Evolutionary conservation across 75 land plant genomes (phyloP).

Genomic region (Chamaecyparis obtusa): DNA sequence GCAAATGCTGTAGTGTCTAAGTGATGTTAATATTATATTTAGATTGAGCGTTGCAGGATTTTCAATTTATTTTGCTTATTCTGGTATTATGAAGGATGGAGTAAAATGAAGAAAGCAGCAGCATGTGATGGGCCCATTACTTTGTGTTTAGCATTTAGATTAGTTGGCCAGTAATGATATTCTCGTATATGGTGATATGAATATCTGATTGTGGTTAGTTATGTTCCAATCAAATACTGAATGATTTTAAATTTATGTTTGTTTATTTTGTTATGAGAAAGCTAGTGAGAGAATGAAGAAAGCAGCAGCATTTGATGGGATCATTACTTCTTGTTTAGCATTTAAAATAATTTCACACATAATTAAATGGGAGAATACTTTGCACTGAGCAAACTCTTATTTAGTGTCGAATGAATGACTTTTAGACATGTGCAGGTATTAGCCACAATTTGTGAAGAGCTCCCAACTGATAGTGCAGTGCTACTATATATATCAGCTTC

Average conservation of each 20-base stretch:
- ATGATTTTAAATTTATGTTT: not conserved
- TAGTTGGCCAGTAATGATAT: not conserved
- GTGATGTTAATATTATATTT: too few relatives aligned
- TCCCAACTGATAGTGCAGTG: constrained; percentile 68
- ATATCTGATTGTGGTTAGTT: not conserved
- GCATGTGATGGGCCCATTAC: not conserved
- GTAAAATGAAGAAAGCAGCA: not conserved
- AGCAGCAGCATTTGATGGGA: not conserved
- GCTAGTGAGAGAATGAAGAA: not conserved
- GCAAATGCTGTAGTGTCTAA: too few relatives aligned
- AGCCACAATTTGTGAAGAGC: constrained; percentile 91
- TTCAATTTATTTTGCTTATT: not conserved
- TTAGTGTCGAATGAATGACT: not conserved
- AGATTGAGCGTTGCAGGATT: not conserved
- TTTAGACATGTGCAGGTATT: constrained; percentile 48
- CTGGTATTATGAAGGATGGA: not conserved
- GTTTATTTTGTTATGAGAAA: not conserved
- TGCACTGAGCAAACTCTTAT: not conserved
- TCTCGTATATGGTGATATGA: not conserved
- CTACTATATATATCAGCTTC: constrained; percentile 81
- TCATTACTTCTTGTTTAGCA: not conserved
- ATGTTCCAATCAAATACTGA: not conserved
- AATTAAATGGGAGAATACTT: not conserved
- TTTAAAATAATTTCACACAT: not conserved
- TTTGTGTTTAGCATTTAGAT: not conserved